These are phyloP conservation scores for Fraxinus anomala DNA, from an alignment of 257 asterid species.

Conservation along the genomic window DNA sequence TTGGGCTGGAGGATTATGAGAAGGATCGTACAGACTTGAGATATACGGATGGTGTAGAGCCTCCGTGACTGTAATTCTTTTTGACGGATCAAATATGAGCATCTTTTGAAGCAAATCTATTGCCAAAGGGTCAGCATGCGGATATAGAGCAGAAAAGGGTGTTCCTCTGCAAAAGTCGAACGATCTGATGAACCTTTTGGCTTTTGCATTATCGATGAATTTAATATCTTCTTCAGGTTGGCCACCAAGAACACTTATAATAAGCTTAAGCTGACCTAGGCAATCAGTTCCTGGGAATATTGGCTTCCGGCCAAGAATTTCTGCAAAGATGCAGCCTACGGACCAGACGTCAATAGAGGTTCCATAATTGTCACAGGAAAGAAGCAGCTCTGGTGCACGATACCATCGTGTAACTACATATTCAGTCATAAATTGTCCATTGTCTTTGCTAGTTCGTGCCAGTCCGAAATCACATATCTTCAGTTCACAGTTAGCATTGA, in stretches of 20 bases:
- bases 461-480: slow-evolving; percentile 4
- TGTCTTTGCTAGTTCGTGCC: neutral
- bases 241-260: slow-evolving; percentile 8
- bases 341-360: neutral
- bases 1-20: neutral
- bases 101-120: slow-evolving; percentile 7
- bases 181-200: neutral
- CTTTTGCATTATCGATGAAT: neutral
- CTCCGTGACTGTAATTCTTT: slow-evolving; percentile 5
- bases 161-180: neutral
- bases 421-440: neutral
- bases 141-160: slow-evolving; percentile 4
- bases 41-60: slow-evolving; percentile 8
- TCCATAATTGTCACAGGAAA: neutral
- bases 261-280: neutral
- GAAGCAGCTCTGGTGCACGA: slow-evolving; percentile 2
- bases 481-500: neutral
- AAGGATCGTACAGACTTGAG: slow-evolving; percentile 1
- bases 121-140: slow-evolving; percentile 5
- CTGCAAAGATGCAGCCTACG: neutral
- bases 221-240: neutral
- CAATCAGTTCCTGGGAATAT: neutral
- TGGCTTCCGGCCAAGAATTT: neutral
- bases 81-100: slow-evolving; percentile 11
- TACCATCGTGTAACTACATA: neutral